phyloP scores from a whole-genome alignment of 2,329 filamentous ascomycete genomes.

The Cladosporium sphaerospermum region DNA sequence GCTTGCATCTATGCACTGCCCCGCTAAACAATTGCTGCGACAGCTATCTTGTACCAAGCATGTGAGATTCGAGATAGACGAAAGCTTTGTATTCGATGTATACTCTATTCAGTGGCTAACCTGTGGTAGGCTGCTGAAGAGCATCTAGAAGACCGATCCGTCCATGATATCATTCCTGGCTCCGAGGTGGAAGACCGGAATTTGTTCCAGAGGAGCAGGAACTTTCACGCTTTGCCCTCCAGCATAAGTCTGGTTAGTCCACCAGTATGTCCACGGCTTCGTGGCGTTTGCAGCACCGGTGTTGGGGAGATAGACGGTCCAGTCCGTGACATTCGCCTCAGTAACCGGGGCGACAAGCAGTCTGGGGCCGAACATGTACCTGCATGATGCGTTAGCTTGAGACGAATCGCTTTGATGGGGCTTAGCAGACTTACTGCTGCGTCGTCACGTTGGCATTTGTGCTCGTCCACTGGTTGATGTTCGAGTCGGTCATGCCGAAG shows the following conservation, averaged over 20 bases:
- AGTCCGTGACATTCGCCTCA: conserved; percentile 31
- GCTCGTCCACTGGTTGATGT: conserved; percentile 19
- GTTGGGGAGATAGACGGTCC: conserved; percentile 33
- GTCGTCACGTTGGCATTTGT: conserved; percentile 32
- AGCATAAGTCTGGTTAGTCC: conserved; percentile 35
- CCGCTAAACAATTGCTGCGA: too few relatives aligned
- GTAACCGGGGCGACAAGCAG: conserved; percentile 34
- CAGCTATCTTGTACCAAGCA: too few relatives aligned
- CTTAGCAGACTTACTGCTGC: conserved; percentile 15
- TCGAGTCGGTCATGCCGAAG: conserved; percentile 28
- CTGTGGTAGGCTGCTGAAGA: too few relatives aligned
- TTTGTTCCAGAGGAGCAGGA: conserved; percentile 25
- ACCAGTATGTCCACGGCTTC: conserved; percentile 36
- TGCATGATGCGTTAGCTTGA: too few relatives aligned
- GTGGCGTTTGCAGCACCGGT: conserved; percentile 19
- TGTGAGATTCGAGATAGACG: too few relatives aligned
- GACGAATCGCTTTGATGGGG: conserved; percentile 20
- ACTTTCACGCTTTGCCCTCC: conserved; percentile 31
- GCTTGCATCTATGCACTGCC: too few relatives aligned
- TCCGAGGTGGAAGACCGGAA: conserved; percentile 26
- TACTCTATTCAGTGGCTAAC: too few relatives aligned
- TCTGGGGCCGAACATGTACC: neutral
- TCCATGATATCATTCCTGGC: conserved; percentile 5
- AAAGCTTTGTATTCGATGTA: too few relatives aligned
- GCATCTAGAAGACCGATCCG: too few relatives aligned